Base-by-base conservation (phyloP, 805 yeast genomes). In the Candida qinlingensis region DNA sequence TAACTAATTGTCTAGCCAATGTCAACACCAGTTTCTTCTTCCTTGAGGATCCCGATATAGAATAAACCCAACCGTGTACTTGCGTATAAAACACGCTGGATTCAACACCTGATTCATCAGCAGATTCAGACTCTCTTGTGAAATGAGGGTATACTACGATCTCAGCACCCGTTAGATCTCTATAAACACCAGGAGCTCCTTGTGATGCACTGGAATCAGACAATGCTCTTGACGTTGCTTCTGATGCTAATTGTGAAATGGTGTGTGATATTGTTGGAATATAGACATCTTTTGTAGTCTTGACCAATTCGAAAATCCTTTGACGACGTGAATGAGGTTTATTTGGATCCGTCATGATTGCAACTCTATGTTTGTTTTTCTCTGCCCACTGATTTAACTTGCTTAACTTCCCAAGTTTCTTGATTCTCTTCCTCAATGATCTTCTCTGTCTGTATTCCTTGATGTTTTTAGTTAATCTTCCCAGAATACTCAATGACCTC, bases 11-110 rank as follows among this genome's bases (percentile, higher is more conserved):
- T 51, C 79, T 79, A 4, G 89, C 87, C 40, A 89, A 65, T 0
- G 89, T 75, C 26, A 85, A 63, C 33, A 91, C 70, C 40, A 91
- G 63, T 49, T 83, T 70, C 64, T 89, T 88, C 59, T 85, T 88
- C 39, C 95, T 71, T 31, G 78, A 76, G 72, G 81, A 76, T 7
- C 76, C 70, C 1, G 95, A 95, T 0, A 90, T 88, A 39, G 86
- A 73, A 46, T 59, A 75, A 9, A 79, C 73, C 76, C 86, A 79
- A 6, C 97, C 96, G 40, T 87, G 74, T 3, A 91, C 79, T 35
- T 80, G 80, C 2, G 85, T 77, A 37, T 76, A 76, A 53, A 71
- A 79, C 45, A 70, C 72, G 7, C 59, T 59, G 12, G 61, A 64
- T 3, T 38, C 37, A 12, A 4, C 10, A 9, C 31, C 19, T 8